Evolutionary conservation across 2,329 filamentous ascomycete genomes (phyloP).

Genomic region (Capronia americana): DNA sequence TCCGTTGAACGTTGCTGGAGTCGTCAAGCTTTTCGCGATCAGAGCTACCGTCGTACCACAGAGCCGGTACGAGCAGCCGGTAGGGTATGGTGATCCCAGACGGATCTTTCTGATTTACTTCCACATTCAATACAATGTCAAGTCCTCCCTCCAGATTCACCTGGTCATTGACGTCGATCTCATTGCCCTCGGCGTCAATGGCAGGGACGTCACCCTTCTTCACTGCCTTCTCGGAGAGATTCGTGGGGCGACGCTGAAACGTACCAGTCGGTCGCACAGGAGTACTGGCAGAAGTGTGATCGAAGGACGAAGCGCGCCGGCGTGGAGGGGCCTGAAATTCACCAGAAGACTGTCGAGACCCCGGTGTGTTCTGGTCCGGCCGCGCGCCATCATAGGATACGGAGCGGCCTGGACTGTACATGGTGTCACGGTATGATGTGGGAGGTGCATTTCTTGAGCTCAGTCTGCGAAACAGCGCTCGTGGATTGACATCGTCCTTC

Average conservation of each 20-base stretch:
- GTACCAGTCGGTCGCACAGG: slow-evolving; percentile 45
- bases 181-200: slow-evolving; percentile 55
- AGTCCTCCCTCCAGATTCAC: slow-evolving; percentile 83
- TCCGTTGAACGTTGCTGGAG: slow-evolving; percentile 29
- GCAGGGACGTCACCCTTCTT: slow-evolving; percentile 55
- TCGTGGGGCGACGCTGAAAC: slow-evolving; percentile 75
- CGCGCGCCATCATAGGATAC: slow-evolving; percentile 36
- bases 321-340: slow-evolving; percentile 25
- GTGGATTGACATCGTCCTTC: slow-evolving; percentile 58
- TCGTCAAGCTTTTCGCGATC: slow-evolving; percentile 40
- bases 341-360: slow-evolving; percentile 30
- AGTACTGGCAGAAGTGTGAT: slow-evolving; percentile 34
- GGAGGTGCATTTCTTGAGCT: slow-evolving; percentile 52
- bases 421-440: slow-evolving; percentile 48
- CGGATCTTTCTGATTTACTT: slow-evolving; percentile 84
- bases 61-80: slow-evolving; percentile 78
- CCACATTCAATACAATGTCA: slow-evolving; percentile 86
- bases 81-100: slow-evolving; percentile 88
- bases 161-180: slow-evolving; percentile 56
- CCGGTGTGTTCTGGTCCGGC: slow-evolving; percentile 20
- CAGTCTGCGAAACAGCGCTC: slow-evolving; percentile 53
- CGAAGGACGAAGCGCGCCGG: slow-evolving; percentile 35
- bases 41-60: slow-evolving; percentile 60
- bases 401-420: slow-evolving; percentile 36
- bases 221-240: slow-evolving; percentile 67